Base-by-base conservation (phyloP, 2,329 filamentous ascomycete genomes). In the Scopulariopsis brevicaulis region DNA sequence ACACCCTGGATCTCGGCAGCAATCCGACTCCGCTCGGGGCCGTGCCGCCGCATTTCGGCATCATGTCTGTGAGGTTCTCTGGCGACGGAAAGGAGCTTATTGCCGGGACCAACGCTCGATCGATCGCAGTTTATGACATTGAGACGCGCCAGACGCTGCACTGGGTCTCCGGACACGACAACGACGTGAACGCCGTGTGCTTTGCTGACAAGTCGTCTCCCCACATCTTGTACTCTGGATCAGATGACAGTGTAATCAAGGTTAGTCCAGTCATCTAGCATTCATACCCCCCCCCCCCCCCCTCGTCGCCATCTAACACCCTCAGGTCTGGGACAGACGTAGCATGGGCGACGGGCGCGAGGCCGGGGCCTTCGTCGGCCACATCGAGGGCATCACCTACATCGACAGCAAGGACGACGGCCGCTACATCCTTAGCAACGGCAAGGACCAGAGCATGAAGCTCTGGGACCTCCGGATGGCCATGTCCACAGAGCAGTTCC, bases 391-490 rank as follows among this genome's bases (percentile, higher is more conserved):
- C 2, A 66, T 87, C 55, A 87, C 84, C 0, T 87, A 87, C 65
- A 79, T 87, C 58, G 84, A 87, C 69, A 85, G 81, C 70, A 87
- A 87, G 66, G 83, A 83, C 56, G 84, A 87, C 66, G 84, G 84
- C 4, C 77, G 84, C 59, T 97, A 97, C 69, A 87, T 97, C 10
- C 81, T 99, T 28, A 92, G 87, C 63, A 99, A 99, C 65, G 90
- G 85, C 61, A 99, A 97, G 68, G 94, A 99, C 67, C 94, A 97
- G 70, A 93, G 86, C 50, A 96, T 96, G 83, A 97, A 97, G 72
- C 79, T 99, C 0, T 99, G 94, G 94, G 94, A 99, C 69, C 70
- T 96, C 58, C 81, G 93, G 56, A 95, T 89, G 78, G 93, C 91
- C 79, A 89, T 94, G 77, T 84, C 84, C 5, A 86, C 87, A 1